phyloP scores from a whole-genome alignment of 805 yeast species.

The Ogataea angusta region DNA sequence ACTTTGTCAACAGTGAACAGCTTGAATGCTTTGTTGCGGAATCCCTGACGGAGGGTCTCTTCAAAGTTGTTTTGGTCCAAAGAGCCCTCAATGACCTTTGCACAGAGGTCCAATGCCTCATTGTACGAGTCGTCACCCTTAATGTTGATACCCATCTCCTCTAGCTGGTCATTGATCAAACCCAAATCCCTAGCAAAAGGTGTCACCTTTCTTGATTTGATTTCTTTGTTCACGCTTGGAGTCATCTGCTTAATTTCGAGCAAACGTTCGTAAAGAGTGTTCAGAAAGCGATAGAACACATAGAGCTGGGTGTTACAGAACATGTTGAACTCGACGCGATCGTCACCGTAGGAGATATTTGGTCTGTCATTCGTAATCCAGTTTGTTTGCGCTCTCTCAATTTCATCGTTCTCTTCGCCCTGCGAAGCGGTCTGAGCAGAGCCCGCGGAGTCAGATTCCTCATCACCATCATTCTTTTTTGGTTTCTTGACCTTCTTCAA shows the following conservation, averaged over 20 bases:
- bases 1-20: conserved; percentile 92
- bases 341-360: conserved; percentile 25
- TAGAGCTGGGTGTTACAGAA: conserved; percentile 88
- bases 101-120: conserved; percentile 75
- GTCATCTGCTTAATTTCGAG: conserved; percentile 72
- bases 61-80: conserved; percentile 94
- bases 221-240: conserved; percentile 67
- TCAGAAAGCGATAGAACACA: conserved; percentile 82
- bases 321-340: conserved; percentile 62
- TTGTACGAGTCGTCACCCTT: conserved; percentile 66
- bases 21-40: conserved; percentile 88
- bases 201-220: conserved; percentile 58
- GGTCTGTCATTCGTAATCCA: conserved; percentile 35
- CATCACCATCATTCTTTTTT: conserved; percentile 27
- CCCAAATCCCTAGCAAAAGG: conserved; percentile 86
- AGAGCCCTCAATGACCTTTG: conserved; percentile 79
- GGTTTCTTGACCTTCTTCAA: conserved; percentile 41
- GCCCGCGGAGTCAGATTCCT: conserved; percentile 14
- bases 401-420: conserved; percentile 27
- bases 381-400: conserved; percentile 31
- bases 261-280: conserved; percentile 77
- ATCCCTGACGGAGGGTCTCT: conserved; percentile 92
- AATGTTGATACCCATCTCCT: conserved; percentile 75
- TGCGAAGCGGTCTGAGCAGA: conserved; percentile 10
- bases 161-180: conserved; percentile 73